These are phyloP conservation scores for Naematelia encephala DNA, from an alignment of 768 basidiomycete species.

Conservation along the genomic window DNA sequence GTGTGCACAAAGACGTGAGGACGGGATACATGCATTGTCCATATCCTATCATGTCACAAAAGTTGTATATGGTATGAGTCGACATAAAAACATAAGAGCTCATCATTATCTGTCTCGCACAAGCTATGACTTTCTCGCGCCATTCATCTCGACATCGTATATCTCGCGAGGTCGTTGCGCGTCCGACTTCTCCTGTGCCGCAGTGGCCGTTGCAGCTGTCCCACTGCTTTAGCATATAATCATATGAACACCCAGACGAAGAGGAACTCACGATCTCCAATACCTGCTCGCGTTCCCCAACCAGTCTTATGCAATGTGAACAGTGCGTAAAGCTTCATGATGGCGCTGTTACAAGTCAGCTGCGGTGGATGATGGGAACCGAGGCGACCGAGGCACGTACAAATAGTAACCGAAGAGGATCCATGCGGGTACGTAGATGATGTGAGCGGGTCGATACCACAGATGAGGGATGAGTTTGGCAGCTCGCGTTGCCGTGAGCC, in stretches of 20 bases:
- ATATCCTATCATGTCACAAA: too few relatives aligned
- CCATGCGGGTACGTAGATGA: slow-evolving; percentile 79
- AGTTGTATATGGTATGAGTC: too few relatives aligned
- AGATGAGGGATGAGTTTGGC: slow-evolving; percentile 74
- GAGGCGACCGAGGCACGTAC: slow-evolving; percentile 42
- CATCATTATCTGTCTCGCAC: background rate
- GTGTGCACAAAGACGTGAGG: too few relatives aligned
- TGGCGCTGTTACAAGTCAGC: slow-evolving; percentile 53
- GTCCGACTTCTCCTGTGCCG: slow-evolving; percentile 34
- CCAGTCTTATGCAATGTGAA: slow-evolving; percentile 91
- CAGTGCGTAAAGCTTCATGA: slow-evolving; percentile 91
- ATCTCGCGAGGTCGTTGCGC: slow-evolving; percentile 8
- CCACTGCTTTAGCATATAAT: background rate
- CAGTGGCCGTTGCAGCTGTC: slow-evolving; percentile 39
- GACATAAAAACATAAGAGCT: too few relatives aligned
- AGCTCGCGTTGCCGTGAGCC: slow-evolving; percentile 54
- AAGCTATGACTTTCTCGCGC: slow-evolving; percentile 21
- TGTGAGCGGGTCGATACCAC: slow-evolving; percentile 69
- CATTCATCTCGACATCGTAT: slow-evolving; percentile 47
- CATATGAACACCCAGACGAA: background rate
- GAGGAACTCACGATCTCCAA: slow-evolving; percentile 62
- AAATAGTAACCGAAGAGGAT: slow-evolving; percentile 92
- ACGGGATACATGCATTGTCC: background rate
- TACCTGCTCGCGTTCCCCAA: slow-evolving; percentile 94
- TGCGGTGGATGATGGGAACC: background rate